Evolutionary conservation across 2,329 filamentous ascomycete species (phyloP).

Genomic region (Cytospora leucostoma): DNA sequence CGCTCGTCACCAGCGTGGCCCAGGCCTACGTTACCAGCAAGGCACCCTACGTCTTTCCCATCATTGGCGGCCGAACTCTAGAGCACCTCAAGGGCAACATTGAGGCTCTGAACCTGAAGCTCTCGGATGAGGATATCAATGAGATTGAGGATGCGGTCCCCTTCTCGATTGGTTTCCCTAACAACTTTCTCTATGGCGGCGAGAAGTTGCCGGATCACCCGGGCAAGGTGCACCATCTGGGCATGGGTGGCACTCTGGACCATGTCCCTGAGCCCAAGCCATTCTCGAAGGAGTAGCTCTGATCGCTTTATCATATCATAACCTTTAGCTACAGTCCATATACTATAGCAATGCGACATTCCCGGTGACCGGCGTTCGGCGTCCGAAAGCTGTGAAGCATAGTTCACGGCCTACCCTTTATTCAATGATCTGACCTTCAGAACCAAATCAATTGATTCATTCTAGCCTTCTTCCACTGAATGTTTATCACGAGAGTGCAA

Average conservation of each 20-base stretch:
- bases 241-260: constrained; percentile 52
- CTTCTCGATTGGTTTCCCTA: constrained; percentile 69
- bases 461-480: too few species aligned
- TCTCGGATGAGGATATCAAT: constrained; percentile 63
- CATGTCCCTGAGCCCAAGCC: constrained; percentile 48
- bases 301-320: too few species aligned
- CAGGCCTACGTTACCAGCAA: constrained; percentile 75
- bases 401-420: too few species aligned
- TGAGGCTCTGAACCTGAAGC: constrained; percentile 60
- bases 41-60: constrained; percentile 70
- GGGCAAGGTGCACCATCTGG: constrained; percentile 47
- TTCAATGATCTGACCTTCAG: too few species aligned
- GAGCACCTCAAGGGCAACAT: constrained; percentile 72
- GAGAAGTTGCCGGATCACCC: constrained; percentile 40
- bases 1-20: constrained; percentile 53
- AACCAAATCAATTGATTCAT: too few species aligned
- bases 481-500: too few species aligned
- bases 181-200: constrained; percentile 35
- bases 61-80: constrained; percentile 69
- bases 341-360: too few species aligned
- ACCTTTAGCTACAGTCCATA: too few species aligned
- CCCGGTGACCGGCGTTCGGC: too few species aligned
- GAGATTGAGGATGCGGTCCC: constrained; percentile 63
- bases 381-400: too few species aligned
- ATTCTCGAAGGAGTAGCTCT: constrained; percentile 33